These are phyloP conservation scores for Chaetomium globosum DNA, from an alignment of 2,329 filamentous ascomycete species.

Conservation along the genomic window DNA sequence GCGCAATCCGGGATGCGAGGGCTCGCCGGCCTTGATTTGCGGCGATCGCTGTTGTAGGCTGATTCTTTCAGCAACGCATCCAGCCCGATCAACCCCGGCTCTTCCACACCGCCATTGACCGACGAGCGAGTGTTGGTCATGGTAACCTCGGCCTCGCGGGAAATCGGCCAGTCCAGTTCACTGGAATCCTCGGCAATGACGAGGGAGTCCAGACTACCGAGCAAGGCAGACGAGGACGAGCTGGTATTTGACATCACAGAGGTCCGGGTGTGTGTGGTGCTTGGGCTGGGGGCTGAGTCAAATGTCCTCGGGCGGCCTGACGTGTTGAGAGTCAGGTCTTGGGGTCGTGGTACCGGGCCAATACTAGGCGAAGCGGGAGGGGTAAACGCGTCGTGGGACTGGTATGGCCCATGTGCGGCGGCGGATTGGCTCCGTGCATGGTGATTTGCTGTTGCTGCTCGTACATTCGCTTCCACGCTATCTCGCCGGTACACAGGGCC, in stretches of 20 bases:
- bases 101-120: background rate
- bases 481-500: background rate
- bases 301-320: background rate
- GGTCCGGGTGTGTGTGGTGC: slow-evolving; percentile 20
- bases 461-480: background rate
- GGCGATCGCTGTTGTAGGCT: slow-evolving; percentile 8
- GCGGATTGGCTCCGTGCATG: background rate
- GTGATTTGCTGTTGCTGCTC: background rate
- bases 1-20: slow-evolving; percentile 37
- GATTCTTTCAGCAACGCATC: slow-evolving; percentile 17
- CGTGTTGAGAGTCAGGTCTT: slow-evolving; percentile 11
- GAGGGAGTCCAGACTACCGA: slow-evolving; percentile 20
- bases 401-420: background rate
- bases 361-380: slow-evolving; percentile 20
- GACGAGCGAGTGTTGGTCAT: background rate
- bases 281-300: slow-evolving; percentile 13
- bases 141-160: background rate
- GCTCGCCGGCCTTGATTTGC: slow-evolving; percentile 26
- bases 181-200: slow-evolving; percentile 14
- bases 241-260: slow-evolving; percentile 24
- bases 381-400: slow-evolving; percentile 10
- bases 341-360: background rate
- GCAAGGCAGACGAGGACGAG: slow-evolving; percentile 15
- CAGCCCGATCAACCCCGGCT: background rate
- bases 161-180: background rate